These are phyloP conservation scores for Pseudogymnoascus sp. DNA, from an alignment of 2,329 filamentous ascomycete species.

Conservation along the genomic window DNA sequence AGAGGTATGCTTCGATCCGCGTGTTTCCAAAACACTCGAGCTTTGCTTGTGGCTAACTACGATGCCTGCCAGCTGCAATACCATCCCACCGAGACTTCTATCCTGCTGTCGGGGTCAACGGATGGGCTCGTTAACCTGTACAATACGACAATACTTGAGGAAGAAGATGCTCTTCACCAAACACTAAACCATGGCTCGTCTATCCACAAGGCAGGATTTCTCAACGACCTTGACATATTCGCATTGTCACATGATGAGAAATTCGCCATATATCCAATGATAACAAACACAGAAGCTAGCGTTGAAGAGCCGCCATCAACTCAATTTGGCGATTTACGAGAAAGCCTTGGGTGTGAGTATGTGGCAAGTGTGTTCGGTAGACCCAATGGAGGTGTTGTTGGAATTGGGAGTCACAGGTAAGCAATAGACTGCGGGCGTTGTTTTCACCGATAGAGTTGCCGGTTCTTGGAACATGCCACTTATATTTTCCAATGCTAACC, in stretches of 20 bases:
- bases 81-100: conserved; percentile 49
- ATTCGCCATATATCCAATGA: conserved; percentile 62
- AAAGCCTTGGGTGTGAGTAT: conserved; percentile 62
- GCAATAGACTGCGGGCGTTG: conserved; percentile 16
- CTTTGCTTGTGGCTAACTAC: conserved; percentile 17
- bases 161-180: conserved; percentile 69
- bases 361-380: conserved; percentile 58
- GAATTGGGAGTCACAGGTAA: conserved; percentile 59
- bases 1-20: conserved; percentile 32
- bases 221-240: conserved; percentile 56
- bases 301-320: conserved; percentile 38
- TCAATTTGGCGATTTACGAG: conserved; percentile 62
- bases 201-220: conserved; percentile 65
- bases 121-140: conserved; percentile 73
- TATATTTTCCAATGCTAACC: conserved; percentile 21
- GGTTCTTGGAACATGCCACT: conserved; percentile 13
- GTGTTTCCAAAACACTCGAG: conserved; percentile 16
- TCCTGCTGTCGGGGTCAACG: conserved; percentile 68
- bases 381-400: conserved; percentile 51
- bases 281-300: conserved; percentile 53
- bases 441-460: conserved; percentile 22
- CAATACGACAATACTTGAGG: conserved; percentile 59
- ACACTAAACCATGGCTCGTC: conserved; percentile 71
- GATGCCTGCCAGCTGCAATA: conserved; percentile 40
- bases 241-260: conserved; percentile 72